Percentiles rank a stretch among this genome's conserved stretches.
These are phyloP conservation scores for Babjeviella inositovora DNA, from an alignment of 805 yeast species.

Conservation along the genomic window DNA sequence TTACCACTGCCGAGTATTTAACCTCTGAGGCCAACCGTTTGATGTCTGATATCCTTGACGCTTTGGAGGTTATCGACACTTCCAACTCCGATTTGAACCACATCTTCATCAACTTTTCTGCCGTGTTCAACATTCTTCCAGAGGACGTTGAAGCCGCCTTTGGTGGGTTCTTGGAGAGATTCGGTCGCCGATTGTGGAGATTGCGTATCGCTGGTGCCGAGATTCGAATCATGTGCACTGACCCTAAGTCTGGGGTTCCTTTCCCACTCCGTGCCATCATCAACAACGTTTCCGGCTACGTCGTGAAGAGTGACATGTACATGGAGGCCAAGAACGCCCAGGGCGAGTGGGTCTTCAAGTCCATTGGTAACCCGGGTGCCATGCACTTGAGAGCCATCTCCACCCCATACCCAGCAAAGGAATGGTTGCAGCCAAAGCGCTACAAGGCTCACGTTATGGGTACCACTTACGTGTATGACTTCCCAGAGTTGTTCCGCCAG, in stretches of 20 bases:
- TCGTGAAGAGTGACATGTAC: conserved; percentile 88
- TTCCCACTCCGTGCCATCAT: conserved; percentile 95
- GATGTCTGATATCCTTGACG: conserved; percentile 91
- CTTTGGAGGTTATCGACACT: conserved; percentile 86
- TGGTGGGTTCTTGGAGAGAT: conserved; percentile 94
- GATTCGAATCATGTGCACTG: conserved; percentile 89
- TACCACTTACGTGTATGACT: conserved; percentile 94
- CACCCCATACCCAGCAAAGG: conserved; percentile 95
- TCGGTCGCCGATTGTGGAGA: conserved; percentile 94
- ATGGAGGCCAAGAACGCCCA: conserved; percentile 84
- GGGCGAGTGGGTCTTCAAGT: conserved; percentile 96
- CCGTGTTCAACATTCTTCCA: conserved; percentile 87
- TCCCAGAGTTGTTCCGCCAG: conserved; percentile 97
- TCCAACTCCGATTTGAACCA: conserved; percentile 93
- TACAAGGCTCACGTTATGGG: conserved; percentile 98
- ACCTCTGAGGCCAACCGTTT: conserved; percentile 93
- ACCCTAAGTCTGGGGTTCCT: conserved; percentile 72
- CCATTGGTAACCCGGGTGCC: conserved; percentile 86
- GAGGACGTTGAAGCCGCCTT: conserved; percentile 95
- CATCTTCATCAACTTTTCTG: conserved; percentile 92
- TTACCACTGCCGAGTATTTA: conserved; percentile 83
- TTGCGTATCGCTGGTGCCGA: conserved; percentile 95
- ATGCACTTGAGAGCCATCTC: conserved; percentile 96
- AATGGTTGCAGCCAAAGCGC: conserved; percentile 96
- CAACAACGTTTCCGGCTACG: conserved; percentile 93